These are phyloP conservation scores for Aspergillus texensis DNA, from an alignment of 2,329 filamentous ascomycete species.

Conservation along the genomic window DNA sequence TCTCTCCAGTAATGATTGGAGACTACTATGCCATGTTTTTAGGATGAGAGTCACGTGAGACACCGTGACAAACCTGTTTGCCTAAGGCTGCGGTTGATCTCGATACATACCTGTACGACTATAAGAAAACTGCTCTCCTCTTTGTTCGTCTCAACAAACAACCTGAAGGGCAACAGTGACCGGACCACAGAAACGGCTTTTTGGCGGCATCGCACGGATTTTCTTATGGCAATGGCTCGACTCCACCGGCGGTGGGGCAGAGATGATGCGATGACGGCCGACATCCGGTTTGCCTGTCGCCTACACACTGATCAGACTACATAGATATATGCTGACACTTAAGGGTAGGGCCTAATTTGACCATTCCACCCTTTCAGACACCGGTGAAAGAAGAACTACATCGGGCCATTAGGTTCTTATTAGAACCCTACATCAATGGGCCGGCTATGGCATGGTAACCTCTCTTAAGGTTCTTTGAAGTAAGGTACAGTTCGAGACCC, in stretches of 20 bases:
- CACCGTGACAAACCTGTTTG: background rate
- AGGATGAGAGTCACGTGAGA: background rate
- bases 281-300: background rate
- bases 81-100: background rate
- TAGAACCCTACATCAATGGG: background rate
- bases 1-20: too few relatives aligned
- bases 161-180: background rate
- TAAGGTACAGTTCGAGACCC: conserved; percentile 16
- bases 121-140: background rate
- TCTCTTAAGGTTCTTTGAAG: conserved; percentile 12
- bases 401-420: background rate
- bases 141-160: background rate
- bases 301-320: background rate
- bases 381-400: background rate
- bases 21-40: too few relatives aligned
- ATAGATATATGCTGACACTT: background rate
- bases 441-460: conserved; percentile 4
- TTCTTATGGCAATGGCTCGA: background rate
- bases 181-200: background rate
- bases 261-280: conserved; percentile 1
- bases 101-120: background rate
- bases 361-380: background rate
- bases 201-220: background rate
- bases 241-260: background rate
- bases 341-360: background rate